phyloP scores from a whole-genome alignment of 2,329 filamentous ascomycete genomes.

The Aspergillus sp. region DNA sequence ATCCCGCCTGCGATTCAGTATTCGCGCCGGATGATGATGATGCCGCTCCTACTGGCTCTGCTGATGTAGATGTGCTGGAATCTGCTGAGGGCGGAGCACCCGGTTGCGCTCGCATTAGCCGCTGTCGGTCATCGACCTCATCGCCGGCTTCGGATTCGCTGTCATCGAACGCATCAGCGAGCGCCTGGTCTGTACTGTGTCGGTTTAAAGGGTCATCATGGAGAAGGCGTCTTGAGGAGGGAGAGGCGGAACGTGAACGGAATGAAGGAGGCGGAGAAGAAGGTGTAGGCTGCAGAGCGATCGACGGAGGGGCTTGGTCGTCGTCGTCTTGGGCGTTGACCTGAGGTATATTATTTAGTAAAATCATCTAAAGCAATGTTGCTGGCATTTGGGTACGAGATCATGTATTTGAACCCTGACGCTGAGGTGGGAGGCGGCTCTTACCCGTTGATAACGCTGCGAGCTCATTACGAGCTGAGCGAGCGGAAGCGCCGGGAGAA shows the following conservation, averaged over 20 bases:
- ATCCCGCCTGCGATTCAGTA: conserved; percentile 13
- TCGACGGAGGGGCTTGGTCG: conserved; percentile 33
- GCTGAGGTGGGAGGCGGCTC: conserved; percentile 23
- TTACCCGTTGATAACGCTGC: conserved; percentile 51
- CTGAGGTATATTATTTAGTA: conserved; percentile 25
- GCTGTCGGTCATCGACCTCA: conserved; percentile 77
- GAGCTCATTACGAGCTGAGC: conserved; percentile 49
- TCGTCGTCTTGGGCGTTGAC: conserved; percentile 48
- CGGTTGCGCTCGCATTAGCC: conserved; percentile 71
- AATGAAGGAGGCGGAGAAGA: conserved; percentile 70
- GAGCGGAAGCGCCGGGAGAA: conserved; percentile 21
- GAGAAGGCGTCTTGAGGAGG: conserved; percentile 53
- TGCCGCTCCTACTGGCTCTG: conserved; percentile 11
- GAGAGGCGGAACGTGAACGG: conserved; percentile 77
- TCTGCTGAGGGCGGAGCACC: conserved; percentile 30
- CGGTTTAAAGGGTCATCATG: conserved; percentile 48
- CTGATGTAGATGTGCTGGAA: conserved; percentile 19
- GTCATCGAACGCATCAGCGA: conserved; percentile 87
- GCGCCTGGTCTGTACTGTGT: conserved; percentile 69
- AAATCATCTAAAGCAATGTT: not conserved
- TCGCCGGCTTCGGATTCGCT: conserved; percentile 69
- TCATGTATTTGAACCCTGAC: not conserved
- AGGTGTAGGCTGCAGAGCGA: conserved; percentile 32
- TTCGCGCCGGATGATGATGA: conserved; percentile 31
- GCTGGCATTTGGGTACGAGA: not conserved